Evolutionary conservation across 169 alveolate genomes (phyloP).

Genomic region (Plasmodium knowlesi): DNA sequence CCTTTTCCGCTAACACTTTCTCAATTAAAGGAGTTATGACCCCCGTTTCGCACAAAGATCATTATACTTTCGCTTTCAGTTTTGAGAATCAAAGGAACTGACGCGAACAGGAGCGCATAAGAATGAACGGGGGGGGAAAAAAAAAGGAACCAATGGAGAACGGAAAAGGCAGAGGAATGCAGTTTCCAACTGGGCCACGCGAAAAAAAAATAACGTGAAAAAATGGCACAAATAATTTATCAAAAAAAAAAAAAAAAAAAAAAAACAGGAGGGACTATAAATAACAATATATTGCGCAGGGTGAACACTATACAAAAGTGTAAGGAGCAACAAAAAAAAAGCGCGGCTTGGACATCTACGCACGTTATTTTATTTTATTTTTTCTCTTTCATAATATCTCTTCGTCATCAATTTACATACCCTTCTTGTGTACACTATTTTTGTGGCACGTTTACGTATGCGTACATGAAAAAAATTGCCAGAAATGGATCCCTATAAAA

Average conservation of each 20-base stretch:
- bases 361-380: background rate
- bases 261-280: background rate
- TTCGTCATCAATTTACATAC: background rate
- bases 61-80: background rate
- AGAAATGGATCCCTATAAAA: background rate
- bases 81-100: background rate
- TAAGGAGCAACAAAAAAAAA: background rate
- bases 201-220: background rate
- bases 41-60: background rate
- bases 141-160: background rate
- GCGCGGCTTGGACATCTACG: background rate
- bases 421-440: background rate
- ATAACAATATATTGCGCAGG: background rate
- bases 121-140: background rate
- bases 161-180: background rate
- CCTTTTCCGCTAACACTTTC: background rate
- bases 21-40: background rate
- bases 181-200: background rate
- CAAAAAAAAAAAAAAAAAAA: background rate
- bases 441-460: background rate
- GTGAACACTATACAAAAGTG: background rate
- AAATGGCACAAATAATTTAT: background rate
- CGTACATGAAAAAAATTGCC: background rate
- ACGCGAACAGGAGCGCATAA: background rate
- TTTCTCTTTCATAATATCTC: background rate